These are phyloP conservation scores for Podospora sp. DNA, from an alignment of 495 filamentous ascomycete species.

Conservation along the genomic window DNA sequence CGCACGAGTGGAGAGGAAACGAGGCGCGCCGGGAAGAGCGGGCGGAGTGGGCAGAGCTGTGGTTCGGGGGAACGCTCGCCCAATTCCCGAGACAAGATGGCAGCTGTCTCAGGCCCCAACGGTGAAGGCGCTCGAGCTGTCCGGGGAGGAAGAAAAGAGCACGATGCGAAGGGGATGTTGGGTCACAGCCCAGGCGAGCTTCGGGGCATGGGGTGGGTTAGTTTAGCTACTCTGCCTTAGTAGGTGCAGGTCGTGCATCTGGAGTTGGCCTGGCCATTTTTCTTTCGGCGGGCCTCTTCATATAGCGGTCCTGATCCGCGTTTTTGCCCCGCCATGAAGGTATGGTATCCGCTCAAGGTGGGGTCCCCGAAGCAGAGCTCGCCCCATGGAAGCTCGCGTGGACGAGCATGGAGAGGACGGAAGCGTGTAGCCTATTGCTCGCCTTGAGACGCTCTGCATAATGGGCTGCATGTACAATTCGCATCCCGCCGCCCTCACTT, in stretches of 20 bases:
- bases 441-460: no score
- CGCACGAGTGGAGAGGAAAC: conserved; percentile 15
- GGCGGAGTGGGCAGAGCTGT: background rate
- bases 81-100: conserved; percentile 4
- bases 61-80: background rate
- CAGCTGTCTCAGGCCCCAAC: background rate
- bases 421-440: background rate
- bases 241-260: conserved; percentile 4
- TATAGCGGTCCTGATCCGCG: background rate
- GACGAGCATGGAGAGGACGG: background rate
- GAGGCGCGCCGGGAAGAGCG: background rate
- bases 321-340: conserved; percentile 8
- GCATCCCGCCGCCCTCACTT: background rate
- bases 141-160: background rate
- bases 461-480: background rate
- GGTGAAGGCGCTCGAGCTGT: background rate
- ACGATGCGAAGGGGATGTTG: background rate
- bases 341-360: background rate
- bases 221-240: conserved; percentile 11
- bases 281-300: background rate
- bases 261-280: background rate
- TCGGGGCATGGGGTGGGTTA: background rate
- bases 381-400: background rate
- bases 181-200: background rate
- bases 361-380: background rate